Conservation (phyloP, 441 rosid species). For the Rhodomyrtus psidioides region DNA sequence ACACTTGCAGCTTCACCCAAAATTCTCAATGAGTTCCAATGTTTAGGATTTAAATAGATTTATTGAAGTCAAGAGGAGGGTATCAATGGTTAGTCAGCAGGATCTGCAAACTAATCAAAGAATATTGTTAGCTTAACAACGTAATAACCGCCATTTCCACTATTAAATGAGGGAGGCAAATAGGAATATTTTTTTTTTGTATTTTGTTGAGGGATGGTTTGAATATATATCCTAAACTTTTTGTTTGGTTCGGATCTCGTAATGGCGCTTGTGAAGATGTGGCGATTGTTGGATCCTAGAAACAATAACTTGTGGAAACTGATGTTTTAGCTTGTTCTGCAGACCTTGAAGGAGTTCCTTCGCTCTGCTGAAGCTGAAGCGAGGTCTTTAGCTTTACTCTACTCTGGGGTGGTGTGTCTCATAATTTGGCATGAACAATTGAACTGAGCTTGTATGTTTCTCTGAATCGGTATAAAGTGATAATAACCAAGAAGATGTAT, state of each 20-base stretch:
- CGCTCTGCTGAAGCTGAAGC: conserved; percentile 81
- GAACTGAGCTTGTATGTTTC: not conserved
- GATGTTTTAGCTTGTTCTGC: conserved; percentile 7
- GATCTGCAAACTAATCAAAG: not conserved
- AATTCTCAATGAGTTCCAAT: not conserved
- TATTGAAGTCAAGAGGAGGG: not conserved
- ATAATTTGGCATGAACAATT: not conserved
- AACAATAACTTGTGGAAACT: not conserved
- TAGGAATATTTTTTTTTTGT: not conserved
- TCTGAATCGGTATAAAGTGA: not conserved
- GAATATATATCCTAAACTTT: not conserved
- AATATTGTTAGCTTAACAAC: not conserved
- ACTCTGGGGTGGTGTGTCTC: conserved; percentile 74
- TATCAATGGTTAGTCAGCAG: not conserved
- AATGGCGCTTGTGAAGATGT: not conserved
- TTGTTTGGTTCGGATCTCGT: not conserved
- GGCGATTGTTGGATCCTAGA: not conserved
- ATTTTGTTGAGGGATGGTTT: not conserved
- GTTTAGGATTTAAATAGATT: not conserved
- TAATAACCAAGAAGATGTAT: not conserved
- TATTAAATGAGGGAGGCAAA: not conserved
- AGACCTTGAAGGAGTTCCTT: conserved; percentile 77
- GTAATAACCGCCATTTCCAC: not conserved
- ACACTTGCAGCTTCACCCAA: not conserved
- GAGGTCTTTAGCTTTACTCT: conserved; percentile 70